Evolutionary conservation across 306 rosid genomes (phyloP).

Genomic region (Trifolium pratense): DNA sequence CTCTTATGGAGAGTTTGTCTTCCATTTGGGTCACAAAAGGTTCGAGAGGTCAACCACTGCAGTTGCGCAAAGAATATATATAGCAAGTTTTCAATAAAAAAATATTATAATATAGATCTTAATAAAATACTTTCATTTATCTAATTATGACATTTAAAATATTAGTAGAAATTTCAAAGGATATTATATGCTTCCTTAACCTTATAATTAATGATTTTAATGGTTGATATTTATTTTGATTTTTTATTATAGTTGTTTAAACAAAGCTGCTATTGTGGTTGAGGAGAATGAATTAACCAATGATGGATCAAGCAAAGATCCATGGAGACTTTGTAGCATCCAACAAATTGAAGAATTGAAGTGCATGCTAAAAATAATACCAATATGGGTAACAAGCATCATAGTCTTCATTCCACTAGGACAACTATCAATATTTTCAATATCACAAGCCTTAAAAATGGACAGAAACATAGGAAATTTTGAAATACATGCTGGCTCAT

Average conservation of each 20-base stretch:
- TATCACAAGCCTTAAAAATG: constrained; percentile 65
- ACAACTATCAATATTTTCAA: constrained; percentile 47
- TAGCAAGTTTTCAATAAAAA: no score
- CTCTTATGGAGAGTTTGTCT: no score
- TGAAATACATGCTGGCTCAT: constrained; percentile 45
- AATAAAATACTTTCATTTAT: no score
- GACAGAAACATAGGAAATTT: constrained; percentile 38
- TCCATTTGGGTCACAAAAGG: no score
- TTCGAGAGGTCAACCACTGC: no score
- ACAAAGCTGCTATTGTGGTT: constrained; percentile 54
- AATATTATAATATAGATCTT: no score
- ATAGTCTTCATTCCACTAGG: constrained; percentile 43
- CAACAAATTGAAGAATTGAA: constrained; percentile 66
- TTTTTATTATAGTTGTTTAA: constrained; percentile 50
- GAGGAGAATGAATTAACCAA: constrained; percentile 44
- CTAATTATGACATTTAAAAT: no score
- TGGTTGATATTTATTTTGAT: background rate
- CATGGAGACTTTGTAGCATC: constrained; percentile 59
- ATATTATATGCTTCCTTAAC: no score
- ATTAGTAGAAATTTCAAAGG: no score
- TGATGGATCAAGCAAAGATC: constrained; percentile 46
- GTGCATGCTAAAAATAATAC: constrained; percentile 44
- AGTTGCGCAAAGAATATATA: no score
- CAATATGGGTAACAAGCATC: constrained; percentile 55
- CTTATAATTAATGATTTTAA: no score